Evolutionary conservation across 192 early-diverging fungal genomes (phyloP).

Genomic region (Coemansia sp.): DNA sequence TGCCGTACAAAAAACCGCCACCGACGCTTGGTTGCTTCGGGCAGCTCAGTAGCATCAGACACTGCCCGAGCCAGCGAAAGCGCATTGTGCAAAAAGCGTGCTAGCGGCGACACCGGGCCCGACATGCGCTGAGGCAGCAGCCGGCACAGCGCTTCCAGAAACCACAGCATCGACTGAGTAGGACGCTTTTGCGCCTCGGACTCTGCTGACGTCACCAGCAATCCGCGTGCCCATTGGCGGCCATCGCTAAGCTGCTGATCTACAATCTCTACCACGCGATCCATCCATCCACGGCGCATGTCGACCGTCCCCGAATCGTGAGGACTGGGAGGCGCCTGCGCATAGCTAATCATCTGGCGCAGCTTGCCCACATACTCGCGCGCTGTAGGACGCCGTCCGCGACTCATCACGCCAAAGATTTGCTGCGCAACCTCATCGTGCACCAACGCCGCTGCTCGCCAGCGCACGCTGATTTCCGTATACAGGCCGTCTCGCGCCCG

Average conservation of each 20-base stretch:
- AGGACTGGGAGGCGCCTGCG: slow-evolving; percentile 4
- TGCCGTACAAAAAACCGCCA: slow-evolving; percentile 30
- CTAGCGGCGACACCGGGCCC: slow-evolving; percentile 17
- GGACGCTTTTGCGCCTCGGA: slow-evolving; percentile 9
- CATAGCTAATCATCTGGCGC: slow-evolving; percentile 21
- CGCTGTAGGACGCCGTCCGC: slow-evolving; percentile 32
- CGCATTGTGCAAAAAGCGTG: slow-evolving; percentile 22
- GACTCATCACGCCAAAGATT: slow-evolving; percentile 44
- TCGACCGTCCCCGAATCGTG: slow-evolving; percentile 6
- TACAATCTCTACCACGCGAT: slow-evolving; percentile 73
- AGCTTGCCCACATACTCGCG: slow-evolving; percentile 16
- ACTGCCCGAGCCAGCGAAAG: slow-evolving; percentile 10
- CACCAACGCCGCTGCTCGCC: slow-evolving; percentile 19
- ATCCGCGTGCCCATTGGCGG: slow-evolving; percentile 56
- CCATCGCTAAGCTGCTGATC: slow-evolving; percentile 72
- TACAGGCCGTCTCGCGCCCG: slow-evolving; percentile 67
- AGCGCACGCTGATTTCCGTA: slow-evolving; percentile 30
- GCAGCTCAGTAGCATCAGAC: slow-evolving; percentile 6
- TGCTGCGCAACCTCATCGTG: slow-evolving; percentile 30
- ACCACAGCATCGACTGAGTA: slow-evolving; percentile 26
- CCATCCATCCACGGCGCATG: slow-evolving; percentile 66
- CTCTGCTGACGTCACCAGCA: slow-evolving; percentile 24
- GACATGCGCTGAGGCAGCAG: slow-evolving; percentile 23
- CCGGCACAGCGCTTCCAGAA: slow-evolving; percentile 28
- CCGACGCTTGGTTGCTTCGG: slow-evolving; percentile 5